Percentiles rank a stretch among this genome's conserved stretches.
phyloP scores from a whole-genome alignment of 2,329 filamentous ascomycete species.

The Claviceps sp. region DNA sequence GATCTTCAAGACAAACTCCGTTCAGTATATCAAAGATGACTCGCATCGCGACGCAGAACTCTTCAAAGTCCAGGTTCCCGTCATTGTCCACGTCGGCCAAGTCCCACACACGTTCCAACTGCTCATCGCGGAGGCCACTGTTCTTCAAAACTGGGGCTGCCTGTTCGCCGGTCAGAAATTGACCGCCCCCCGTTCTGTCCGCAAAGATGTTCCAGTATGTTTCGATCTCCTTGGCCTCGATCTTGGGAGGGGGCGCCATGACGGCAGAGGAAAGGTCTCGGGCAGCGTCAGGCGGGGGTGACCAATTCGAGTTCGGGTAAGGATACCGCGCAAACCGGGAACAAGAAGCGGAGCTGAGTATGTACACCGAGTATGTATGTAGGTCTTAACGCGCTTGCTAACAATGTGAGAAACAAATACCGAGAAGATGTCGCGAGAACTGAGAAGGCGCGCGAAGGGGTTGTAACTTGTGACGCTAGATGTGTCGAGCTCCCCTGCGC shows the following conservation, averaged over 20 bases:
- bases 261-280: conserved; percentile 12
- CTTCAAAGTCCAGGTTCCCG: conserved; percentile 95
- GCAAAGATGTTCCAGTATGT: conserved; percentile 55
- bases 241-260: conserved; percentile 40
- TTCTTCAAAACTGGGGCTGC: conserved; percentile 51
- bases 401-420: too few species aligned
- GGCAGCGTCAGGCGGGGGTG: neutral
- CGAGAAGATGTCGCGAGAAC: neutral
- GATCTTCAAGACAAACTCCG: conserved; percentile 42
- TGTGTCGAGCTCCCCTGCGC: too few species aligned
- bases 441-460: neutral
- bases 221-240: conserved; percentile 48
- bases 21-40: conserved; percentile 96
- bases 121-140: conserved; percentile 49
- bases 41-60: conserved; percentile 98
- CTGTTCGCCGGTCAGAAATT: conserved; percentile 47
- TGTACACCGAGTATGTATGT: neutral
- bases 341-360: neutral
- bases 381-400: neutral
- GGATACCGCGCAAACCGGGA: neutral
- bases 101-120: conserved; percentile 97
- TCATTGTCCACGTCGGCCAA: conserved; percentile 94
- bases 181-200: conserved; percentile 43
- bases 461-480: too few species aligned
- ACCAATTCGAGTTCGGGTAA: neutral